Base-by-base conservation (phyloP, 179 eudicot genomes). In the Spinacia oleracea region DNA sequence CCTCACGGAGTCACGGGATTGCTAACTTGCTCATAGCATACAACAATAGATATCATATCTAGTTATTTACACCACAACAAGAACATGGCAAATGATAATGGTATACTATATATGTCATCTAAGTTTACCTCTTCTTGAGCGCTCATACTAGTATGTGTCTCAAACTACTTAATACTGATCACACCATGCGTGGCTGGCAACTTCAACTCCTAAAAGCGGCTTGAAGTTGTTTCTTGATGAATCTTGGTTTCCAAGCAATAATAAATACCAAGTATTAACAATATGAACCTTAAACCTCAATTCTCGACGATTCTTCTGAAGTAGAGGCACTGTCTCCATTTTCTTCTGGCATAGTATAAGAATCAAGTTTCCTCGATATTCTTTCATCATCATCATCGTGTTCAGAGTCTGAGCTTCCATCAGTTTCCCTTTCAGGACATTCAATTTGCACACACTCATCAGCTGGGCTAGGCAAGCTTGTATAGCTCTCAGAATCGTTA, bases 401-500 rank as follows among this genome's bases (percentile, higher is more conserved):
- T 2, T 79, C 88, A 59, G 76, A 78, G 10, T 90, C 98, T 25
- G 99, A 95, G 85, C 90, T 91, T n/a, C 42, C 81, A 81, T 91
- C 97, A n/a, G 83, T 67, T 21, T 91, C 97, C 77, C 83, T 82
- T 53, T 90, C 97, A 0, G 88, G 88, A 40, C 90, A 84, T 58
- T 89, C 98, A 18, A 93, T 78, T 53, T 92, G 92, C 77, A 93
- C 81, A 60, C 89, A 89, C 78, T 93, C 98, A 2, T 91, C 91
- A 25, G 65, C 93, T 15, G 89, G 86, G 78, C 82, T 85, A 1
- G 71, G 79, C 25, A 77, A 63, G 7, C 85, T 80, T 31, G 81
- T 71, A 46, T 63, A 67, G 74, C 75, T 81, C 70, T 83, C 93
- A 2, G 94, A 87, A 63, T 89, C 97, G 53, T 70, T 84, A 76